Conservation (phyloP, 176 grass and related monocot species). For the Elaeis guineensis region DNA sequence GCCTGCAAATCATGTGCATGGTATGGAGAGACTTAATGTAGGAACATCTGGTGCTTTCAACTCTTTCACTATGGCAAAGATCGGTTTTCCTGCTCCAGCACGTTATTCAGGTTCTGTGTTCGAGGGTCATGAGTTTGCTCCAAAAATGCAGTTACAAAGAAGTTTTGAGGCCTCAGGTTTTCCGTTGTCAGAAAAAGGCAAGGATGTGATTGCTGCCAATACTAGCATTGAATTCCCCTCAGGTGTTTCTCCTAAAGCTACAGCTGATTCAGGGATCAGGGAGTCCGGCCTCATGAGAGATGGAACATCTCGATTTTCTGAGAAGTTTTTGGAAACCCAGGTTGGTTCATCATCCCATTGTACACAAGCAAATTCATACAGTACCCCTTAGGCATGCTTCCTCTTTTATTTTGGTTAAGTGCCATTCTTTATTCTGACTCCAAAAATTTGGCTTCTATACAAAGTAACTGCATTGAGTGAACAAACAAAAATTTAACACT, state of each 20-base stretch:
- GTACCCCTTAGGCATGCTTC: too few species aligned
- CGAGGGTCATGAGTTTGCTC: slow-evolving; percentile 34
- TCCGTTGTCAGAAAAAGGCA: slow-evolving; percentile 68
- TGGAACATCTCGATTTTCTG: slow-evolving; percentile 1
- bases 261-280: slow-evolving; percentile 3
- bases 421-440: background rate
- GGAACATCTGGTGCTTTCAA: slow-evolving; percentile 48
- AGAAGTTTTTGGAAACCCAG: slow-evolving; percentile 1
- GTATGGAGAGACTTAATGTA: slow-evolving; percentile 54
- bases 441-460: too few species aligned
- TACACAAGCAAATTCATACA: too few species aligned
- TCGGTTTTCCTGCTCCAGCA: slow-evolving; percentile 36
- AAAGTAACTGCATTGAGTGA: too few species aligned
- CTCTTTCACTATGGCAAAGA: slow-evolving; percentile 36
- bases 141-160: slow-evolving; percentile 30
- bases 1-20: slow-evolving; percentile 16
- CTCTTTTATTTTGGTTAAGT: background rate
- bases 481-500: too few species aligned
- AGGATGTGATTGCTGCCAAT: slow-evolving; percentile 53
- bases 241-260: slow-evolving; percentile 31
- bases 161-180: slow-evolving; percentile 34
- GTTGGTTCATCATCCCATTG: background rate
- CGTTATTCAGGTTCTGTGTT: slow-evolving; percentile 46
- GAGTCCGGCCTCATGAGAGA: slow-evolving; percentile 7
- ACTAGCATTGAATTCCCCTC: slow-evolving; percentile 48